Conservation (phyloP, 2,329 filamentous ascomycete genomes). For the Talaromyces sp. region DNA sequence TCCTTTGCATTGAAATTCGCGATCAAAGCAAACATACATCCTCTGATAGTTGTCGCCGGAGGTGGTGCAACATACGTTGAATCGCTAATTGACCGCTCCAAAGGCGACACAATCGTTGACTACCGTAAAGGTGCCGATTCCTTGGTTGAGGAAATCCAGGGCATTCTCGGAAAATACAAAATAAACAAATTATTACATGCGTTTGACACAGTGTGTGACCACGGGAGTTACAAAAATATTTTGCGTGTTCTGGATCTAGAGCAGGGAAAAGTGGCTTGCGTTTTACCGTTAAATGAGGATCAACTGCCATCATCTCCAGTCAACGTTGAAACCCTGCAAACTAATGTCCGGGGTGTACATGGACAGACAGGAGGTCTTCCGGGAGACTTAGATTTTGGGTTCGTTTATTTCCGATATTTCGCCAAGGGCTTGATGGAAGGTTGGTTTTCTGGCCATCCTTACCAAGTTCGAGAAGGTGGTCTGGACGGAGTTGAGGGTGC, state of each 20-base stretch:
- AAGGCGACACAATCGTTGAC: slow-evolving; percentile 55
- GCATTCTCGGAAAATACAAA: slow-evolving; percentile 27
- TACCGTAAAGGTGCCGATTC: slow-evolving; percentile 53
- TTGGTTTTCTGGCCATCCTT: slow-evolving; percentile 46
- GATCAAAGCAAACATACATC: slow-evolving; percentile 51
- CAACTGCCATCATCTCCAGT: slow-evolving; percentile 31
- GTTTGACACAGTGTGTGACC: slow-evolving; percentile 54
- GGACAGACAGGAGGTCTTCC: slow-evolving; percentile 12
- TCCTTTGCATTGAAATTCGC: slow-evolving; percentile 55
- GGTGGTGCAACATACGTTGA: slow-evolving; percentile 47
- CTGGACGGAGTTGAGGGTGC: slow-evolving; percentile 49
- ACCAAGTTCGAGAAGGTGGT: slow-evolving; percentile 48
- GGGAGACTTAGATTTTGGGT: slow-evolving; percentile 39
- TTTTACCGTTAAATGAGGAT: slow-evolving; percentile 13
- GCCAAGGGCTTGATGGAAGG: slow-evolving; percentile 43
- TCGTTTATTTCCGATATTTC: slow-evolving; percentile 41
- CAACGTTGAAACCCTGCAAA: slow-evolving; percentile 31
- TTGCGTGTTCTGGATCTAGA: slow-evolving; percentile 37
- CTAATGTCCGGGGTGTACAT: slow-evolving; percentile 29
- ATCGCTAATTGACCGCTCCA: slow-evolving; percentile 45
- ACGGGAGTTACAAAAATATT: slow-evolving; percentile 44
- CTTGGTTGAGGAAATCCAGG: slow-evolving; percentile 40
- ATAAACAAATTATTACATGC: slow-evolving; percentile 45
- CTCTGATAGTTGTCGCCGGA: slow-evolving; percentile 56
- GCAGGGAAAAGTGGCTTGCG: not conserved